Evolutionary conservation across 2,329 filamentous ascomycete species (phyloP).

Genomic region (Cercospora sp.): DNA sequence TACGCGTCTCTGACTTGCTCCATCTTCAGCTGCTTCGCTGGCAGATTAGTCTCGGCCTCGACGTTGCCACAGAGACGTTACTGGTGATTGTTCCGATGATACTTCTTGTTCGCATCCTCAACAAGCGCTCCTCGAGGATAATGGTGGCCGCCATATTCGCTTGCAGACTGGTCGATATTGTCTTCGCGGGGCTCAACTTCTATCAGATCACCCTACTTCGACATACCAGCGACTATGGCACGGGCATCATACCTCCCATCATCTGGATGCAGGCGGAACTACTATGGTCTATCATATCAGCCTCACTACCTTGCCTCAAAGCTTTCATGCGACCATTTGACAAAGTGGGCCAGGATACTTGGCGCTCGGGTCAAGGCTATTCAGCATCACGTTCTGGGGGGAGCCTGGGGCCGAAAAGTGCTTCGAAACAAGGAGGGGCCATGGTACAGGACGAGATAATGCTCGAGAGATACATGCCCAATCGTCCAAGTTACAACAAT

Average conservation of each 20-base stretch:
- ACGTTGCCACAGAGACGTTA: conserved; percentile 23
- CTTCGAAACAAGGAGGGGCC: not conserved
- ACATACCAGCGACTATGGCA: conserved; percentile 10
- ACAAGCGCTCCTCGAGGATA: conserved; percentile 24
- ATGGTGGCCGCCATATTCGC: conserved; percentile 26
- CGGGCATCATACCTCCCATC: conserved; percentile 15
- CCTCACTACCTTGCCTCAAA: conserved; percentile 26
- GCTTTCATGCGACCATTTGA: conserved; percentile 26
- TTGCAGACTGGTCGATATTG: conserved; percentile 23
- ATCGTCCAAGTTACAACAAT: not conserved
- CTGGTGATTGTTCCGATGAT: conserved; percentile 24
- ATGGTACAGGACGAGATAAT: conserved; percentile 11
- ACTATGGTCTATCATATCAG: conserved; percentile 26
- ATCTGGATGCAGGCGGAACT: conserved; percentile 26
- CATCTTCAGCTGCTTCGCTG: conserved; percentile 21
- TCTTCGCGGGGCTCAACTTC: conserved; percentile 25
- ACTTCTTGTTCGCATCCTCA: conserved; percentile 25
- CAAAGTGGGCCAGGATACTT: conserved; percentile 25
- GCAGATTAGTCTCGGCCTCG: conserved; percentile 22
- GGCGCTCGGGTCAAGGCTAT: conserved; percentile 23
- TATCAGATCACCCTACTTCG: conserved; percentile 13
- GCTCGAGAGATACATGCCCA: not conserved
- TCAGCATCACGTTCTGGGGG: conserved; percentile 19
- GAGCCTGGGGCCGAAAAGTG: conserved; percentile 7
- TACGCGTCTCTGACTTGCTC: no score